phyloP scores from a whole-genome alignment of 306 rosid species.

The Medicago truncatula region DNA sequence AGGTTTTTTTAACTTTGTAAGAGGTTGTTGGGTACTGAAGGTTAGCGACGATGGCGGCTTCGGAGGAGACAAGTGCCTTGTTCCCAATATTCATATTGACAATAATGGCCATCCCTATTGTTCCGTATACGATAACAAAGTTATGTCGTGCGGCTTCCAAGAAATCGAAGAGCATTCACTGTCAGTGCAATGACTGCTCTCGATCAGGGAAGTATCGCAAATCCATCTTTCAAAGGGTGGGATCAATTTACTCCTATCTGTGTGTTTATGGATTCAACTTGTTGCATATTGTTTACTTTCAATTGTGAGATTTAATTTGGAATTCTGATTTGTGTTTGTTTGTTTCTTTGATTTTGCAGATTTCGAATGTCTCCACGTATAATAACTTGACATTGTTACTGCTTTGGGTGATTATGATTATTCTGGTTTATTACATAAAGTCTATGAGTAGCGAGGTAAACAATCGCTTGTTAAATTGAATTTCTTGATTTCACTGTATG shows the following conservation, averaged over 20 bases:
- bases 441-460: conserved; percentile 86
- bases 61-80: conserved; percentile 88
- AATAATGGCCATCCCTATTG: conserved; percentile 90
- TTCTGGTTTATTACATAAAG: conserved; percentile 87
- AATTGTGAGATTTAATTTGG: not conserved
- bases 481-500: conserved; percentile 10
- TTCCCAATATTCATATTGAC: conserved; percentile 96
- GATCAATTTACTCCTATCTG: conserved; percentile 38
- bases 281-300: conserved; percentile 12
- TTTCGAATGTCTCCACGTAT: conserved; percentile 79
- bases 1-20: conserved; percentile 44
- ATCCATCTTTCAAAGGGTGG: conserved; percentile 83
- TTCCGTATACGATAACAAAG: conserved; percentile 88
- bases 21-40: conserved; percentile 46
- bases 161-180: conserved; percentile 88
- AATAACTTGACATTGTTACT: conserved; percentile 81
- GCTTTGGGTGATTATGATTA: conserved; percentile 87
- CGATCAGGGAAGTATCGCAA: conserved; percentile 87
- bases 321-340: not conserved
- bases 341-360: conserved; percentile 59
- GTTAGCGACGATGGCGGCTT: conserved; percentile 73
- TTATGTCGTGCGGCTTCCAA: conserved; percentile 76
- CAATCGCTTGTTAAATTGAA: conserved; percentile 26
- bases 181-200: conserved; percentile 87
- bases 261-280: not conserved